Percentiles rank a stretch among this genome's conserved stretches.
These are phyloP conservation scores for Phyllosticta citribraziliensis DNA, from an alignment of 2,329 filamentous ascomycete species.

Conservation along the genomic window DNA sequence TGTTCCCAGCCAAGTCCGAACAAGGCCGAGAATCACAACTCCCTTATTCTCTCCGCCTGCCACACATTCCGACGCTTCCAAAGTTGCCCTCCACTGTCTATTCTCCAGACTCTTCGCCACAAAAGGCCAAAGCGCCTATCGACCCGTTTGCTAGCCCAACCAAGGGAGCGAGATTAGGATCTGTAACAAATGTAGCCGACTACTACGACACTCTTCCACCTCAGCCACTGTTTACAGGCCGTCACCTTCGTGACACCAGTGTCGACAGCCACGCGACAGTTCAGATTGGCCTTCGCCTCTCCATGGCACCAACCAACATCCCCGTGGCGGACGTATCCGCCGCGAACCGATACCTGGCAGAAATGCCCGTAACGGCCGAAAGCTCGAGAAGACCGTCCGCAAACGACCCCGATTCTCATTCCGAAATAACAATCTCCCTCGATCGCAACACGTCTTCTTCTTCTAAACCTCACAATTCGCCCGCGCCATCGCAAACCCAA, in stretches of 20 bases:
- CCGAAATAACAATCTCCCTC: not conserved
- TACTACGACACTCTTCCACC: constrained; percentile 15
- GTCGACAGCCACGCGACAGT: constrained; percentile 57
- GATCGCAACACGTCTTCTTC: not conserved
- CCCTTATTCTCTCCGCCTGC: not conserved
- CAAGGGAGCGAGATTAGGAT: constrained; percentile 3
- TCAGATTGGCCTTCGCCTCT: constrained; percentile 61
- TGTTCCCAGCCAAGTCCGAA: constrained; percentile 21
- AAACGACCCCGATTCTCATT: not conserved
- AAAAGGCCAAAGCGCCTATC: not conserved
- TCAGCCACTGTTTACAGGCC: constrained; percentile 30
- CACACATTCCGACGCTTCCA: constrained; percentile 27
- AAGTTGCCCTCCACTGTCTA: constrained; percentile 31
- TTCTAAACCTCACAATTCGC: not conserved
- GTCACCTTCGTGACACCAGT: constrained; percentile 52
- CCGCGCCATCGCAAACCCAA: not conserved
- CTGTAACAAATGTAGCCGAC: constrained; percentile 28
- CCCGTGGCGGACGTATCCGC: not conserved
- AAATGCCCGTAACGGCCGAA: not conserved
- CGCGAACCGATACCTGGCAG: not conserved
- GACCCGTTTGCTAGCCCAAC: not conserved
- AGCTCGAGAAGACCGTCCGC: not conserved
- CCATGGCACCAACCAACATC: constrained; percentile 27
- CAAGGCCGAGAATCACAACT: constrained; percentile 15
- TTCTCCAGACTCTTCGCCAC: constrained; percentile 11